Evolutionary conservation across 2,329 filamentous ascomycete genomes (phyloP), one percentile per base, ranked within the genome.

Genomic region (Nannizziopsis barbatae): DNA sequence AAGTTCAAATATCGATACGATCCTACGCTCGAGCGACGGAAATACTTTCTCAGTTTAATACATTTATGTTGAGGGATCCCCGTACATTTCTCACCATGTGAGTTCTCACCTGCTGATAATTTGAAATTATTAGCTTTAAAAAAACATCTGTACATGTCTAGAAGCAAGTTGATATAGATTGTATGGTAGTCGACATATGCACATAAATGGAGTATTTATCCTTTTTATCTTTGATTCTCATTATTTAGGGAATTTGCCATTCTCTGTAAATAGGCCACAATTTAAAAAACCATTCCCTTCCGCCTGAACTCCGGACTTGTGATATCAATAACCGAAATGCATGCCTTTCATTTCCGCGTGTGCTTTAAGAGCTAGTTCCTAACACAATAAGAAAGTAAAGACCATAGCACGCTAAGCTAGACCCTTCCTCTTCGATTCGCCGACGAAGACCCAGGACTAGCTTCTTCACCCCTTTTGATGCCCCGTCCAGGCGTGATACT

Each of bases 401-500:
- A 46, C 4, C 33, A 15, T 22, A 17, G 14, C 14, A 15, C 36
- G 22, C 44, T 36, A n/a, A 35, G 18, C 14, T n/a, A 12, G 7
- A 32, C 44, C 39, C n/a, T 42, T 45, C n/a, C 27, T 27, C 30
- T 43, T 46, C 36, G 37, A 37, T 27, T 42, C 41, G 12, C 31
- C 17, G 7, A 7, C 14, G 32, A 42, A 14, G 37, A 9, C 17
- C 45, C 42, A 22, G 37, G 37, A 27, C 47, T 49, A 22, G 38
- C 22, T 11, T 8, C 36, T 35, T 27, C 45, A 11, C 42, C 45
- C 31, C 45, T 38, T 20, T 42, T 41, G 20, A 22, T 40, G 14
- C 20, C 15, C 8, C 38, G 35, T 22, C 45, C 31, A 31, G 37
- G 22, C 17, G 37, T 27, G 18, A 31, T 41, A 20, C 33, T 44